Base-by-base conservation (phyloP, 2,329 filamentous ascomycete species). In the Penicillium capsulatum region DNA sequence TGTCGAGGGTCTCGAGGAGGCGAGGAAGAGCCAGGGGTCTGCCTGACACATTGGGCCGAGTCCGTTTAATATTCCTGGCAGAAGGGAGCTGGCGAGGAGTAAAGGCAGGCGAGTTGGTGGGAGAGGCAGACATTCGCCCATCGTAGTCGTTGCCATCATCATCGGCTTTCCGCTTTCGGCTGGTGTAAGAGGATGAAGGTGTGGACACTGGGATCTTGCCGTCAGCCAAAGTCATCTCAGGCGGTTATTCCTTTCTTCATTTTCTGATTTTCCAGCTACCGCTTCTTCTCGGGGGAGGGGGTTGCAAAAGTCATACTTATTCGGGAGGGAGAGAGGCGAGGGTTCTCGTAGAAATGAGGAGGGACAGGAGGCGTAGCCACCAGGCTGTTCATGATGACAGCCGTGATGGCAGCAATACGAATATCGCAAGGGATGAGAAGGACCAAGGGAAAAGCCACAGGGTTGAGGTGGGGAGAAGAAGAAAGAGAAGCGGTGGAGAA, bases 1-100 rank as follows among this genome's bases (percentile, higher is more conserved):
- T 83, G 58, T 94, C 87, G 31, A 98, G 79, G 0, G 92, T 97
- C 69, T 98, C 91, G 47, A 98, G 81, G n/a, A 98, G 78, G 58
- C 92, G 83, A 41, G 80, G 74, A 16, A 86, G 70, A 16, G 80
- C 69, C 32, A 87, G 72, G 32, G 82, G 80, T 44, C 81, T 73
- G 28, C 82, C 82, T 15, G 75, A 75, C 44, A 88, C 65, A 54
- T 94, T 89, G 53, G 82, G 79, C 43, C 80, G 76, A 50, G 76
- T 69, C 44, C 79, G 74, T 65, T 84, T 84, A 51, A 71, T 84
- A 61, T 86, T 87, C 35, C 80, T 74, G 11, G 79, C 76, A 48
- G 83, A 72, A 38, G 79, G 72, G 17, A 94, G 78, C 40, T 81
- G 73, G 56, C 87, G 79, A 48, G 80, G 71, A 51, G 83, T 72